Base-by-base conservation (phyloP, 1,284 basidiomycete genomes). In the Phellopilus nigrolimitatus region DNA sequence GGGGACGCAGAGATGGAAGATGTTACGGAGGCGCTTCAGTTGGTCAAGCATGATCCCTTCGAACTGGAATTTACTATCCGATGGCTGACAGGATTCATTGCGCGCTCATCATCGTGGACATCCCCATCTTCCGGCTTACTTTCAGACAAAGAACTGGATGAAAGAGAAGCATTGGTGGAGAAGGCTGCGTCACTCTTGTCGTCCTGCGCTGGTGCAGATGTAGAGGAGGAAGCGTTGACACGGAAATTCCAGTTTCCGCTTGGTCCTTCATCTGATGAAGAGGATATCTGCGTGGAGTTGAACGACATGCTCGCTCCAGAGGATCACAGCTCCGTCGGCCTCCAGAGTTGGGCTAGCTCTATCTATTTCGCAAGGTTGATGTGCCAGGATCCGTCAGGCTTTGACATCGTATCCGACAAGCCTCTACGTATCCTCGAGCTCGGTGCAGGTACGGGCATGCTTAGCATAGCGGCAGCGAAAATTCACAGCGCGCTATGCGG, bases 271-370 rank as follows among this genome's bases (percentile, higher is more conserved):
- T 34, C n/a, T 12, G 42, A 12, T 39, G 51, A 25, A 37, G 53
- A 28, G 13, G 13, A 31, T 30, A 53, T 57, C 30, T 49, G 27
- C 17, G 75, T 92, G 40, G 77, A 85, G 58, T 71, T 93, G 25
- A 88, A 89, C 63, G 91, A 94, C 61, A 21, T 46, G 17, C n/a
- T 47, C 7, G 89, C 83, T 2, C 80, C 88, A 1, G 69, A 74
- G 17, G 90, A 93, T 64, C 88, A 93, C 64, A 86, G 88, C 8
- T 80, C 78, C 10, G 90, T 93, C 40, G 91, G 92, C 1, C 72
- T 94, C 31, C 91, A 95, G 66, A 93, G 88, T 57, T 94, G 91
- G 91, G 90, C 84, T 3, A 84, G 82, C 57, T 80, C 86, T 3
- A 89, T 92, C 60, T 68, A 91, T 17, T 75, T 95, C 19, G 84